Conservation (phyloP, 2,329 filamentous ascomycete genomes). For the Talaromyces sp. region DNA sequence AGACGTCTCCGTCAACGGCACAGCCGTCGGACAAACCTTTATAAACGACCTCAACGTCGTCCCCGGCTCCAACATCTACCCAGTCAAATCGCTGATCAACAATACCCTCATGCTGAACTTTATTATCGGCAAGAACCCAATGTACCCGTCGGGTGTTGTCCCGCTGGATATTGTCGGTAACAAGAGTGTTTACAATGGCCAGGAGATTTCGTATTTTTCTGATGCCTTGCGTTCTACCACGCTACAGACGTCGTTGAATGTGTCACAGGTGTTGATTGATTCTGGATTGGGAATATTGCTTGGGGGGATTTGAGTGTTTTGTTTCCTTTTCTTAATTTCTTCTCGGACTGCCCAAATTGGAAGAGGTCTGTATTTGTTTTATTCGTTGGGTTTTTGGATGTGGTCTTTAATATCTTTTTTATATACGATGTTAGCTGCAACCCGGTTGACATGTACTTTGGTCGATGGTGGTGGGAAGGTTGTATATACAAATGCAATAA, state of each 20-base stretch:
- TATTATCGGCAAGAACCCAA: slow-evolving; percentile 18
- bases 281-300: not conserved
- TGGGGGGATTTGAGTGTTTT: not conserved
- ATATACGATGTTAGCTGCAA: not conserved
- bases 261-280: slow-evolving; percentile 24
- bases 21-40: slow-evolving; percentile 44
- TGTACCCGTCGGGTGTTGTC: slow-evolving; percentile 44
- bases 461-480: not conserved
- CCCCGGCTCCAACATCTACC: slow-evolving; percentile 50
- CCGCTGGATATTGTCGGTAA: slow-evolving; percentile 48
- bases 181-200: slow-evolving; percentile 41
- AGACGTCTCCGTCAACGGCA: slow-evolving; percentile 44
- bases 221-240: slow-evolving; percentile 43
- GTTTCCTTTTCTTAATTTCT: slow-evolving; percentile 5
- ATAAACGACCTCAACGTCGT: slow-evolving; percentile 47
- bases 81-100: slow-evolving; percentile 46
- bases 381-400: too few relatives aligned
- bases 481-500: not conserved
- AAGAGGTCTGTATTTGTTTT: not conserved
- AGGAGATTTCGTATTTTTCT: slow-evolving; percentile 50
- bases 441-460: not conserved
- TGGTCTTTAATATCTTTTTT: not conserved
- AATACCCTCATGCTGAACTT: slow-evolving; percentile 30
- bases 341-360: too few relatives aligned
- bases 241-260: slow-evolving; percentile 42